Evolutionary conservation across 129 eudicot species (phyloP).

Genomic region (Ambrosia trifida): DNA sequence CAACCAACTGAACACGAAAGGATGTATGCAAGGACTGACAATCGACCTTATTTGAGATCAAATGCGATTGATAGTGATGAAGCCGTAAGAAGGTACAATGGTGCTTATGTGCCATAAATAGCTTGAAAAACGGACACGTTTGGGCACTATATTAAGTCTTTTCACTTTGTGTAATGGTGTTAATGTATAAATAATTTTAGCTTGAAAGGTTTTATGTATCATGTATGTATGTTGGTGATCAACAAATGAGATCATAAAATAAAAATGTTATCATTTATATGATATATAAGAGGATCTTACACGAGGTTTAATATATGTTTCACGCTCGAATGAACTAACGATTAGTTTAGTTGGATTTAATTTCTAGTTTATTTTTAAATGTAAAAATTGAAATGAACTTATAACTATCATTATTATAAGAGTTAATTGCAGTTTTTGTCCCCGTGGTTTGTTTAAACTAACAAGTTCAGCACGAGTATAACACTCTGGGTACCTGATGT

Average conservation of each 20-base stretch:
- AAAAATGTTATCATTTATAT: background rate
- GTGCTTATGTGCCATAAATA: conserved; percentile 31
- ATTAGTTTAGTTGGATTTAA: no score
- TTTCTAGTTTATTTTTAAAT: no score
- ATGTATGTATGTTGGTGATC: background rate
- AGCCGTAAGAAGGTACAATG: conserved; percentile 32
- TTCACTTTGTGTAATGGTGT: background rate
- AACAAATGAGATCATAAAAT: background rate
- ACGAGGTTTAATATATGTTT: background rate
- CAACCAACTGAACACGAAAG: conserved; percentile 9
- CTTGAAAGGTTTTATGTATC: background rate
- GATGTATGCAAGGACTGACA: background rate
- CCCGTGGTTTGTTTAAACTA: no score
- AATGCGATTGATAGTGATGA: conserved; percentile 30
- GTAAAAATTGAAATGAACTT: no score
- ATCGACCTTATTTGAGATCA: conserved; percentile 3
- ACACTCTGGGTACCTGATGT: no score
- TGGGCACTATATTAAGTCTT: background rate
- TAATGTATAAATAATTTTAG: background rate
- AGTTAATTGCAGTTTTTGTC: no score
- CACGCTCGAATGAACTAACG: background rate
- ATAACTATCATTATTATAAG: no score
- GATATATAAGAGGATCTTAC: background rate
- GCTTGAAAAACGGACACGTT: background rate
- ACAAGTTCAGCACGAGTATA: no score